phyloP scores from a whole-genome alignment of 83 land plant genomes.

The Diphasiastrum complanatum region DNA sequence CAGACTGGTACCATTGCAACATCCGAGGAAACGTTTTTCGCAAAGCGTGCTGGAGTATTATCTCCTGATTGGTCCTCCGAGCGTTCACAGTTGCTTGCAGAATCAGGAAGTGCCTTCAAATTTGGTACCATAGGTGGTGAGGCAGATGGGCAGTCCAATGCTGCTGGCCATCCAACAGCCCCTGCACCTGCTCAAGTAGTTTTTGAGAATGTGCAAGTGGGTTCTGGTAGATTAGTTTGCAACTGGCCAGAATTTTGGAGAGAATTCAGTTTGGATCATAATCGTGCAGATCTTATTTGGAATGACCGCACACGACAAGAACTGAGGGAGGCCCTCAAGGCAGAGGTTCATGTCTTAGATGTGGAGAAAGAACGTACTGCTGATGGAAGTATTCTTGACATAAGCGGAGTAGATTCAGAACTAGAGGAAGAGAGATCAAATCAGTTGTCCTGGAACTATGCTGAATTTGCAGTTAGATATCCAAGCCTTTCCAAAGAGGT shows the following conservation, averaged over 20 bases:
- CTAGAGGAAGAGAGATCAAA: conserved; percentile 39
- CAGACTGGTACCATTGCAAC: no score
- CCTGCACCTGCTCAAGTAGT: conserved; percentile 98
- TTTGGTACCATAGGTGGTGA: not conserved
- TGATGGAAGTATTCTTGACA: conserved; percentile 57
- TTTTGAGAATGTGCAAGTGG: conserved; percentile 72
- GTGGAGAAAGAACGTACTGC: conserved; percentile 90
- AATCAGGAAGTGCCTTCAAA: no score
- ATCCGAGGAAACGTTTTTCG: no score
- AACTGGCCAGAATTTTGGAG: conserved; percentile 99
- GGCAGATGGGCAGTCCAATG: conserved; percentile 3
- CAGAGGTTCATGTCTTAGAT: conserved; percentile 89
- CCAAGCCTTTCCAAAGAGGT: conserved; percentile 95
- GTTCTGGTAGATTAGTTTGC: conserved; percentile 80
- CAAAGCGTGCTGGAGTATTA: no score
- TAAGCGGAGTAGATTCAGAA: conserved; percentile 32
- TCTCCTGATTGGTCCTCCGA: no score
- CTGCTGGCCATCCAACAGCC: conserved; percentile 15
- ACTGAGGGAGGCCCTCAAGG: conserved; percentile 70
- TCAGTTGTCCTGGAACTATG: conserved; percentile 90
- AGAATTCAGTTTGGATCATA: conserved; percentile 90
- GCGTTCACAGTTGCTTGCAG: no score
- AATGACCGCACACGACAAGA: conserved; percentile 97
- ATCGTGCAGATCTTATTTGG: conserved; percentile 97
- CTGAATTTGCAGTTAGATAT: conserved; percentile 85